Percentiles rank a stretch among this genome's conserved stretches.
phyloP scores from a whole-genome alignment of 139 green algal species.

The Nannochloris sp. region DNA sequence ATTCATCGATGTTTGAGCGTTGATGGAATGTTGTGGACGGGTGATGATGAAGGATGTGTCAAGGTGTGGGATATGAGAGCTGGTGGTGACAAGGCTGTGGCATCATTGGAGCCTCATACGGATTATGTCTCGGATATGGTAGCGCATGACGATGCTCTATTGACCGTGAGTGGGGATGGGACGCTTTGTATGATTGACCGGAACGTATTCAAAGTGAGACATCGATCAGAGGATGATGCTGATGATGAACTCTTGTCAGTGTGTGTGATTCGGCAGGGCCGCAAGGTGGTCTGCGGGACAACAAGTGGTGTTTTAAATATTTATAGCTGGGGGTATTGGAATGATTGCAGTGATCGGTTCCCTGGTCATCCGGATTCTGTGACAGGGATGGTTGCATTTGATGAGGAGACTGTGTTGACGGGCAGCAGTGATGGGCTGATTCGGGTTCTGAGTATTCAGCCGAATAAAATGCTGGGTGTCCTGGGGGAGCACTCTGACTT shows the following conservation, averaged over 20 bases:
- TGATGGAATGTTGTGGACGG: slow-evolving; percentile 27
- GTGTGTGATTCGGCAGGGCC: slow-evolving; percentile 52
- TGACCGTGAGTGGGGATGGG: slow-evolving; percentile 71
- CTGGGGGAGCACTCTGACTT: slow-evolving; percentile 71
- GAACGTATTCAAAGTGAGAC: slow-evolving; percentile 29
- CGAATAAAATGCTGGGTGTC: slow-evolving; percentile 81
- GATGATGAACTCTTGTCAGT: slow-evolving; percentile 89
- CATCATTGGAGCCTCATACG: slow-evolving; percentile 44
- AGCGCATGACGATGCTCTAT: slow-evolving; percentile 34
- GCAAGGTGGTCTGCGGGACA: slow-evolving; percentile 51
- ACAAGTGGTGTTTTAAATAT: slow-evolving; percentile 53
- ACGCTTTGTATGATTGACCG: slow-evolving; percentile 64
- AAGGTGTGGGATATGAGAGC: slow-evolving; percentile 72
- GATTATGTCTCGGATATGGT: slow-evolving; percentile 75
- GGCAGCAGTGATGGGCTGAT: slow-evolving; percentile 78
- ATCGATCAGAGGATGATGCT: slow-evolving; percentile 62
- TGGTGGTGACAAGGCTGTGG: slow-evolving; percentile 12
- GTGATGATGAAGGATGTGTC: slow-evolving; percentile 69
- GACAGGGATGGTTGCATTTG: slow-evolving; percentile 63
- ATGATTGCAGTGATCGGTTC: slow-evolving; percentile 77
- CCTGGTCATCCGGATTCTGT: slow-evolving; percentile 69
- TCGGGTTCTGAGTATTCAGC: slow-evolving; percentile 64
- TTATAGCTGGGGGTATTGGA: slow-evolving; percentile 84
- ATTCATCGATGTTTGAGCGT: slow-evolving; percentile 49
- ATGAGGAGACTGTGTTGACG: slow-evolving; percentile 82